Conservation (phyloP, 139 green algal species). For the Volvox reticuliferus region DNA sequence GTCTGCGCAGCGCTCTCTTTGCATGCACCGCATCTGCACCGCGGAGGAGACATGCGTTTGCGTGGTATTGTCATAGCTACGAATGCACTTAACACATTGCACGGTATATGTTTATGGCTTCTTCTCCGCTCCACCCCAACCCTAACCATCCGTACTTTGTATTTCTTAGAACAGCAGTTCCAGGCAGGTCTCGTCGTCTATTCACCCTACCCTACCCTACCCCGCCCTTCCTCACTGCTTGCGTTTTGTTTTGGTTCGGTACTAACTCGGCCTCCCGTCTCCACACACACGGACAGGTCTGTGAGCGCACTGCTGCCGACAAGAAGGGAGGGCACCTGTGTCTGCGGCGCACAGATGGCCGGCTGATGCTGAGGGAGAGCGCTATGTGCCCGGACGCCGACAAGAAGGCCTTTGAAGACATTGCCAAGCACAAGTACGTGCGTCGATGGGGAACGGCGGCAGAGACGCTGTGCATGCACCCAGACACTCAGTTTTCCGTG, state of each 20-base stretch:
- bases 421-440: slow-evolving; percentile 72
- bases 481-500: no score
- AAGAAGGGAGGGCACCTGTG: slow-evolving; percentile 95
- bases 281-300: slow-evolving; percentile 73
- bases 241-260: not conserved
- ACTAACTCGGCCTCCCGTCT: not conserved
- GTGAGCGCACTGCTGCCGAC: slow-evolving; percentile 87
- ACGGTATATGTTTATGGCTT: no score
- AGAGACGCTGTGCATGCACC: no score
- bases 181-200: no score
- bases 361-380: slow-evolving; percentile 88
- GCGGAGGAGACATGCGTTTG: no score
- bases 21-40: no score
- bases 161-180: no score
- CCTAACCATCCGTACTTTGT: not conserved
- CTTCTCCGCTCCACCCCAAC: not conserved
- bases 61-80: no score
- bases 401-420: slow-evolving; percentile 92
- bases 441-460: not conserved
- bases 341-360: slow-evolving; percentile 69
- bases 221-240: not conserved
- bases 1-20: no score
- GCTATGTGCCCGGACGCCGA: slow-evolving; percentile 90
- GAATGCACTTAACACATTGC: no score
- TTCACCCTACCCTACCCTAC: not conserved